Percentiles rank a stretch among this genome's conserved stretches.
phyloP scores from a whole-genome alignment of 768 basidiomycete genomes.

The Lenzites betulinus region DNA sequence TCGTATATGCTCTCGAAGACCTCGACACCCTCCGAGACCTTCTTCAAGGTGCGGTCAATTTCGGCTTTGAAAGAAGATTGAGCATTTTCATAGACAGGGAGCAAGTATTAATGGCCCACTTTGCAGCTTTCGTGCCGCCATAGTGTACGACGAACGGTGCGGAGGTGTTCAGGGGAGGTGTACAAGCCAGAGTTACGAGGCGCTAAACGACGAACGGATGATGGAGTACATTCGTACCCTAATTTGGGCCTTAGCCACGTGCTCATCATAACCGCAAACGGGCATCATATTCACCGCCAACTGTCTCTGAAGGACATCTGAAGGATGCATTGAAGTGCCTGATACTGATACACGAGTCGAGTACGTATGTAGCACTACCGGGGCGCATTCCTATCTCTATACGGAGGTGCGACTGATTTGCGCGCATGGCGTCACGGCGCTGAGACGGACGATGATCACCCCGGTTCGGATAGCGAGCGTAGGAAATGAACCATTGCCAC shows the following conservation, averaged over 20 bases:
- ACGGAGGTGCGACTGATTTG: no score
- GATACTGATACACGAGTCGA: no score
- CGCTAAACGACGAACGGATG: conserved; percentile 14
- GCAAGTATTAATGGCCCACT: conserved; percentile 42
- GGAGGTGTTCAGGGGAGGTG: conserved; percentile 18
- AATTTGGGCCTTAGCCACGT: conserved; percentile 15
- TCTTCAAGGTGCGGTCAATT: conserved; percentile 98
- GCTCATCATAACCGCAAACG: background rate
- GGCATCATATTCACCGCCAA: background rate
- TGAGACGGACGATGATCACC: background rate
- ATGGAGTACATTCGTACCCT: conserved; percentile 21
- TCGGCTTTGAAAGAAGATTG: conserved; percentile 64
- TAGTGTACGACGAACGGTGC: conserved; percentile 41
- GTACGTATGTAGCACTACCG: no score
- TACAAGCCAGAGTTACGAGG: conserved; percentile 19
- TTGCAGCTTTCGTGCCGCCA: conserved; percentile 92
- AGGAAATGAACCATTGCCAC: background rate
- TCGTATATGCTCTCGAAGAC: conserved; percentile 95
- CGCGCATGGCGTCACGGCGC: background rate
- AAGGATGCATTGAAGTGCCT: no score
- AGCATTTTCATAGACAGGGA: background rate
- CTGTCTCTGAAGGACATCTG: background rate
- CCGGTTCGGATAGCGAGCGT: background rate
- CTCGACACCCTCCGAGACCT: conserved; percentile 94
- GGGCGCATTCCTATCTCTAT: no score